Evolutionary conservation across 108 stramenopile genomes (phyloP).

Genomic region (Nitzschia inconspicua): DNA sequence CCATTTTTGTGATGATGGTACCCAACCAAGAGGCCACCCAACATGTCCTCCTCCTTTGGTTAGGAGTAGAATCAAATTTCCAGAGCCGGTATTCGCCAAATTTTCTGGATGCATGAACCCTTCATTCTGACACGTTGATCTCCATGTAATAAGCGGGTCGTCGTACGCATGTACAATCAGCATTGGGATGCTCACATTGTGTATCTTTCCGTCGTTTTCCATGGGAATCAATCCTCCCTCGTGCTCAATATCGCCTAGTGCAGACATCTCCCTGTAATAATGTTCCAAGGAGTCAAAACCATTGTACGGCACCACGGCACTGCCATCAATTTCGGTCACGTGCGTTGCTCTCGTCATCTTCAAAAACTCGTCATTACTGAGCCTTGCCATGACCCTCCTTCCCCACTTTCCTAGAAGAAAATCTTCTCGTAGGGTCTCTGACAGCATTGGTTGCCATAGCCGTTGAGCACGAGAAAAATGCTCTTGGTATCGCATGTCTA

Average conservation of each 20-base stretch:
- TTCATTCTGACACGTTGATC: conserved; percentile 42
- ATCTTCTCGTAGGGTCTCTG: conserved; percentile 51
- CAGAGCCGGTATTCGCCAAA: conserved; percentile 56
- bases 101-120: conserved; percentile 54
- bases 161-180: conserved; percentile 72
- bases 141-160: conserved; percentile 78
- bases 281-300: conserved; percentile 65
- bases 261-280: conserved; percentile 81
- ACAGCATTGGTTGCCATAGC: conserved; percentile 91
- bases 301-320: conserved; percentile 76
- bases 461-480: conserved; percentile 63
- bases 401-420: conserved; percentile 75
- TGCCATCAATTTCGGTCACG: conserved; percentile 65
- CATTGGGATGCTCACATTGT: conserved; percentile 61
- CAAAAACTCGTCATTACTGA: conserved; percentile 52
- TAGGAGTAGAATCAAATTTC: conserved; percentile 63
- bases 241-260: conserved; percentile 68
- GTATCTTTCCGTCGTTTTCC: conserved; percentile 42
- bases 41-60: conserved; percentile 84
- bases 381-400: conserved; percentile 45
- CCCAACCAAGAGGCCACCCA: conserved; percentile 74
- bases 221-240: conserved; percentile 7
- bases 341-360: conserved; percentile 57
- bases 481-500: conserved; percentile 76
- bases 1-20: conserved; percentile 53